Evolutionary conservation across 108 stramenopile genomes (phyloP).

Genomic region (Nitzschia putrida): DNA sequence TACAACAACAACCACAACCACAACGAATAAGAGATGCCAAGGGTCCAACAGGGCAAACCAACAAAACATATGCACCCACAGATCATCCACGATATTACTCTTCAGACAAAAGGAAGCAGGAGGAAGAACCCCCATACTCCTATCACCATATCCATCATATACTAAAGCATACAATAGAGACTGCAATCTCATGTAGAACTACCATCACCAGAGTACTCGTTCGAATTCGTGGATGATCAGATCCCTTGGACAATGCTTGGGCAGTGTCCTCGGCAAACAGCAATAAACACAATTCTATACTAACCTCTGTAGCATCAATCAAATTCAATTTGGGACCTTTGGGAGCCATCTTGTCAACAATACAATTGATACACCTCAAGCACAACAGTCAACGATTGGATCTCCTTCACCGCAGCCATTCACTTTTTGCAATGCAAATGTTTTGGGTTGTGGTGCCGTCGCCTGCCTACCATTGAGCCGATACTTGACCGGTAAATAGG

Average conservation of each 20-base stretch:
- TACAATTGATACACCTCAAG: neutral
- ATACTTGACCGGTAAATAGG: no score
- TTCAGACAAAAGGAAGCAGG: neutral
- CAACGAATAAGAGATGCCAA: neutral
- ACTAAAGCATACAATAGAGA: conserved; percentile 3
- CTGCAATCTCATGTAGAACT: conserved; percentile 65
- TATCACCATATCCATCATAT: conserved; percentile 10
- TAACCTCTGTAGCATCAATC: conserved; percentile 53
- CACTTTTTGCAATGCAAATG: no score
- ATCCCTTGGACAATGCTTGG: no score
- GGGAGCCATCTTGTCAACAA: conserved; percentile 4
- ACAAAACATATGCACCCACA: neutral
- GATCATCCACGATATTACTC: neutral
- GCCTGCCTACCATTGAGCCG: no score
- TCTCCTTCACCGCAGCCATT: no score
- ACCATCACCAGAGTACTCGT: conserved; percentile 34
- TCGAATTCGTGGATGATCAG: no score
- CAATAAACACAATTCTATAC: conserved; percentile 1
- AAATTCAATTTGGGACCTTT: conserved; percentile 42
- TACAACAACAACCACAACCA: neutral
- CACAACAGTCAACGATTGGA: no score
- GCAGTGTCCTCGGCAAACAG: neutral
- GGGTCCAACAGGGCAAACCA: neutral
- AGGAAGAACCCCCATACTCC: neutral
- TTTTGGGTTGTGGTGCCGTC: no score